These are phyloP conservation scores for Pyrus pyrifolia DNA, from an alignment of 306 rosid genomes.

Conservation along the genomic window DNA sequence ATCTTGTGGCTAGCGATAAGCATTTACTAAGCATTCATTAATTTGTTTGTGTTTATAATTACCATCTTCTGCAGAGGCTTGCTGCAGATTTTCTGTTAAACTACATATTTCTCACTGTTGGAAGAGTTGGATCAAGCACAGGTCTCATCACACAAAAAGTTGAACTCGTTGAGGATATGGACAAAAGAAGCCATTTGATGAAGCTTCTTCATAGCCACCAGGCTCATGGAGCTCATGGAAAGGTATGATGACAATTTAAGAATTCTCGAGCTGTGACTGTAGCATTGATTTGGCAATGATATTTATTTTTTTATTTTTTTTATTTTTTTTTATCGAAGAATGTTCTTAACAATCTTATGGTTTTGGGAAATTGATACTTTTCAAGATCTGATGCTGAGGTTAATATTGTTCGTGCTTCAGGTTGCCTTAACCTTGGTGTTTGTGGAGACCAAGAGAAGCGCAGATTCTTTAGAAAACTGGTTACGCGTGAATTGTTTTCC, in stretches of 20 bases:
- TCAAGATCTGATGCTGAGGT: neutral
- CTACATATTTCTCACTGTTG: slow-evolving; percentile 34
- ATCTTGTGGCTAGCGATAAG: no score
- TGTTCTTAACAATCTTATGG: neutral
- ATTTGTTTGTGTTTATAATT: neutral
- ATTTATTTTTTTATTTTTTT: neutral
- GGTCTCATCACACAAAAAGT: slow-evolving; percentile 27
- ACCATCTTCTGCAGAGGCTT: slow-evolving; percentile 13
- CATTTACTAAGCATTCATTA: neutral
- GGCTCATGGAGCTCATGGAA: slow-evolving; percentile 12
- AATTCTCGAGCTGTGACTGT: neutral
- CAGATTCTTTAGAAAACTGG: slow-evolving; percentile 27
- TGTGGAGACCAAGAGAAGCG: slow-evolving; percentile 38
- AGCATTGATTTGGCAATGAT: neutral
- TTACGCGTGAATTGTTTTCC: slow-evolving; percentile 19
- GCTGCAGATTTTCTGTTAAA: slow-evolving; percentile 34
- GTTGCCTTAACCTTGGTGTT: slow-evolving; percentile 29
- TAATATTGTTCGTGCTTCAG: neutral
- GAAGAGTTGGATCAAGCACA: slow-evolving; percentile 42
- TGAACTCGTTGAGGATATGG: slow-evolving; percentile 14
- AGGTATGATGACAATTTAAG: neutral
- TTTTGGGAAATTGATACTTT: neutral
- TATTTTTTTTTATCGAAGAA: neutral
- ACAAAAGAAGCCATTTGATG: slow-evolving; percentile 19
- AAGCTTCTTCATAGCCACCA: slow-evolving; percentile 15